phyloP scores from a whole-genome alignment of 169 alveolate species.

The Plasmodium chabaudi region DNA sequence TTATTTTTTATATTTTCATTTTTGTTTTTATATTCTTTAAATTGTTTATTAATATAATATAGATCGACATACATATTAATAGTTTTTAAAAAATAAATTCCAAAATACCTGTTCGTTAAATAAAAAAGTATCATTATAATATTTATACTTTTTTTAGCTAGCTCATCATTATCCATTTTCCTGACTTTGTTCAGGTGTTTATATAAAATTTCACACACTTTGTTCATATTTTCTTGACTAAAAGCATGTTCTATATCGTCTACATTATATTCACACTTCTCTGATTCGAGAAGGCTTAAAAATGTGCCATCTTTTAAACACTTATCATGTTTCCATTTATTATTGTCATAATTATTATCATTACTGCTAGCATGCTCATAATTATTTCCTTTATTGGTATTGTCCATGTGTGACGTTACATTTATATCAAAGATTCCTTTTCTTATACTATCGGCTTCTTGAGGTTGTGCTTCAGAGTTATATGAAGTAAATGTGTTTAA shows the following conservation, averaged over 20 bases:
- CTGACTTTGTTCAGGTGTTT: constrained; percentile 31
- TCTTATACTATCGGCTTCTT: no score
- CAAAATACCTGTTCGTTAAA: constrained; percentile 21
- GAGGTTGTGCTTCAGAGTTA: neutral
- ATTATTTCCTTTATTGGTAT: neutral
- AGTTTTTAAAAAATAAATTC: constrained; percentile 28
- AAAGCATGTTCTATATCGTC: constrained; percentile 54
- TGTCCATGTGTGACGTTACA: no score
- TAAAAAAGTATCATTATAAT: constrained; percentile 22
- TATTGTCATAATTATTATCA: neutral
- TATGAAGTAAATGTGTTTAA: neutral
- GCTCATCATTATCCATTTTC: constrained; percentile 18
- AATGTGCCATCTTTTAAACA: neutral
- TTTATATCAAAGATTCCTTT: no score
- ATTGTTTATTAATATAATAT: constrained; percentile 12
- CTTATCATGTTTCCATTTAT: neutral
- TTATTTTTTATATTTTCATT: constrained; percentile 9
- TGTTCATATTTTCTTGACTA: constrained; percentile 23
- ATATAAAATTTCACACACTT: constrained; percentile 32
- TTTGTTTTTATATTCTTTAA: constrained; percentile 6
- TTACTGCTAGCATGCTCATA: neutral
- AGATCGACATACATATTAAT: constrained; percentile 3
- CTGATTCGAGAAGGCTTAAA: neutral
- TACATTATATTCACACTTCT: constrained; percentile 4
- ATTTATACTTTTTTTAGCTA: constrained; percentile 6